Percentiles rank a stretch among this genome's conserved stretches.
phyloP scores from a whole-genome alignment of 768 basidiomycete genomes.

The Candolleomyces aberdarensis region DNA sequence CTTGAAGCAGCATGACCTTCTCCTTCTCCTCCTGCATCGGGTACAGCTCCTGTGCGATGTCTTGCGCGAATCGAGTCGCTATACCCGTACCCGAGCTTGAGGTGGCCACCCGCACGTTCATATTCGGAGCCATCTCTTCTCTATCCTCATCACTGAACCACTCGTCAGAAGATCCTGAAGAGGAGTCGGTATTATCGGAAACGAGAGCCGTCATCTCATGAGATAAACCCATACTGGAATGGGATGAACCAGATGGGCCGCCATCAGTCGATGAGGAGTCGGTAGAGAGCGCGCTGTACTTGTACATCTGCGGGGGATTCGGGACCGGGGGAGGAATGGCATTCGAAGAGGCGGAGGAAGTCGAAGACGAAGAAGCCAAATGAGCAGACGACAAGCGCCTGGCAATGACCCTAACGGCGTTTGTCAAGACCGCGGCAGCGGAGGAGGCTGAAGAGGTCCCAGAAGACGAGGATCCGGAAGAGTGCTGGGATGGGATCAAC shows the following conservation, averaged over 20 bases:
- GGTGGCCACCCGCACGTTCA: conserved; percentile 21
- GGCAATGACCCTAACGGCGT: conserved; percentile 57
- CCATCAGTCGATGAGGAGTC: conserved; percentile 33
- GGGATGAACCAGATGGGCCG: conserved; percentile 1
- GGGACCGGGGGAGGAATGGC: conserved; percentile 1
- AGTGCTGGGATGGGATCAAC: background rate
- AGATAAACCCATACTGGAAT: conserved; percentile 6
- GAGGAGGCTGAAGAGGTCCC: conserved; percentile 4
- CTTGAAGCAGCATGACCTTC: background rate
- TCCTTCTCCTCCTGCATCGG: conserved; percentile 6
- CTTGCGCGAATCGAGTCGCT: conserved; percentile 19
- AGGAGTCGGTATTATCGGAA: conserved; percentile 57
- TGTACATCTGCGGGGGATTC: conserved; percentile 8
- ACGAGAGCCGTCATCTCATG: conserved; percentile 63
- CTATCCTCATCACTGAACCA: conserved; percentile 54
- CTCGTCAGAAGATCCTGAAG: conserved; percentile 48
- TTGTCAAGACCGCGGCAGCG: conserved; percentile 32
- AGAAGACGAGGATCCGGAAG: background rate
- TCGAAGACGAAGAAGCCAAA: conserved; percentile 28
- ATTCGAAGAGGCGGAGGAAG: conserved; percentile 21
- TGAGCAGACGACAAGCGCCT: conserved; percentile 51
- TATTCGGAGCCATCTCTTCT: conserved; percentile 40
- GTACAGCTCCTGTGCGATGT: conserved; percentile 5
- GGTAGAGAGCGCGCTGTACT: conserved; percentile 8
- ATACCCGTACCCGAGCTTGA: conserved; percentile 24